Conservation (phyloP, 1,284 basidiomycete species). For the Ganoderma sp. region DNA sequence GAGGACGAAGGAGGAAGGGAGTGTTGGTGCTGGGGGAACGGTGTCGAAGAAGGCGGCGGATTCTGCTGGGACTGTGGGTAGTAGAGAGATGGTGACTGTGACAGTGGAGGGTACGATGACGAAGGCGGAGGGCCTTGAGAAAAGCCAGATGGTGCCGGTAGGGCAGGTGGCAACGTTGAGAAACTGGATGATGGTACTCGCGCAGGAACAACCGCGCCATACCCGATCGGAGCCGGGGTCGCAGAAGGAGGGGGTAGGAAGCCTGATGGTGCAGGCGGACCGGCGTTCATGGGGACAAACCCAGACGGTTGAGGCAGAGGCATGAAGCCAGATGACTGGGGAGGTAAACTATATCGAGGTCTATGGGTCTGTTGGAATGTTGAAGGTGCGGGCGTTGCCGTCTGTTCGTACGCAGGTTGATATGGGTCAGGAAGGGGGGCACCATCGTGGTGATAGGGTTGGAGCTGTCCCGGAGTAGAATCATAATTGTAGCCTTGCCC, state of each 20-base stretch:
- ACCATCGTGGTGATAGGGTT: conserved; percentile 41
- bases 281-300: conserved; percentile 40
- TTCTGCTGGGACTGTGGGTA: conserved; percentile 38
- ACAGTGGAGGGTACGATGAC: conserved; percentile 28
- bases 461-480: conserved; percentile 45
- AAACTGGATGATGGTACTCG: conserved; percentile 45
- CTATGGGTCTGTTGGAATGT: conserved; percentile 43
- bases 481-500: conserved; percentile 29
- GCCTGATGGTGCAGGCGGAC: conserved; percentile 55
- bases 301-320: conserved; percentile 42
- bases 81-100: conserved; percentile 28
- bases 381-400: conserved; percentile 40
- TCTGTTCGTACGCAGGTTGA: conserved; percentile 61
- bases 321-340: conserved; percentile 72
- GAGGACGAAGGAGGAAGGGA: conserved; percentile 22
- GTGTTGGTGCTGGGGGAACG: conserved; percentile 9
- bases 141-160: conserved; percentile 36
- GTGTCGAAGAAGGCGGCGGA: conserved; percentile 26
- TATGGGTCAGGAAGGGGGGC: conserved; percentile 47
- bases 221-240: conserved; percentile 37
- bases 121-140: conserved; percentile 29
- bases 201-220: conserved; percentile 38
- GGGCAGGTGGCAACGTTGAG: conserved; percentile 25
- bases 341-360: conserved; percentile 70
- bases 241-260: conserved; percentile 48